Conservation (phyloP, 2,329 filamentous ascomycete species). For the Xylariaceae sp. region DNA sequence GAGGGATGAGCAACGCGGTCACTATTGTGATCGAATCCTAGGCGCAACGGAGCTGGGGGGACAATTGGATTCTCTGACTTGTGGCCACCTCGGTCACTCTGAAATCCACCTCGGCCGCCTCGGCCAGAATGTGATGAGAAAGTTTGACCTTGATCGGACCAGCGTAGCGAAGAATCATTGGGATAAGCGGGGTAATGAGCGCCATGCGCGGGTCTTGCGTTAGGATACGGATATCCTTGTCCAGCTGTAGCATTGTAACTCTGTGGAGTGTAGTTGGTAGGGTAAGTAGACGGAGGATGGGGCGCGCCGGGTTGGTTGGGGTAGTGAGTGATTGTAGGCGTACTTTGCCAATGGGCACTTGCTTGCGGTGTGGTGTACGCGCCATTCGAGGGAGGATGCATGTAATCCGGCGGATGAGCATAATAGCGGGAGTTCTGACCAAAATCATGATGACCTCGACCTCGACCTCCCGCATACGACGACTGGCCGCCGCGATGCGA, state of each 20-base stretch:
- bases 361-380: constrained; percentile 27
- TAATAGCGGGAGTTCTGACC: constrained; percentile 28
- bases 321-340: constrained; percentile 27
- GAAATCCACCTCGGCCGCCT: constrained; percentile 40
- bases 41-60: constrained; percentile 29
- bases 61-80: constrained; percentile 30
- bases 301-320: constrained; percentile 23
- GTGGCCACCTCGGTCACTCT: constrained; percentile 40
- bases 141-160: constrained; percentile 33
- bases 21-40: constrained; percentile 28
- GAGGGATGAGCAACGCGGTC: constrained; percentile 31
- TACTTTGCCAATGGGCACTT: constrained; percentile 32
- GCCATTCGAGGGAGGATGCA: constrained; percentile 19
- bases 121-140: constrained; percentile 30
- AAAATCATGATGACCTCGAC: constrained; percentile 25
- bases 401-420: constrained; percentile 26
- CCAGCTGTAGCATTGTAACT: constrained; percentile 39
- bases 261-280: constrained; percentile 34
- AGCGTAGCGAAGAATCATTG: constrained; percentile 39
- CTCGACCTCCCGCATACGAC: constrained; percentile 22
- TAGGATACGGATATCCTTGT: constrained; percentile 36
- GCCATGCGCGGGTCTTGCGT: constrained; percentile 33
- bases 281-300: constrained; percentile 41
- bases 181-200: constrained; percentile 37
- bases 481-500: constrained; percentile 26